Base-by-base conservation (phyloP, 2,329 filamentous ascomycete species). In the Knoxdaviesia capensis region DNA sequence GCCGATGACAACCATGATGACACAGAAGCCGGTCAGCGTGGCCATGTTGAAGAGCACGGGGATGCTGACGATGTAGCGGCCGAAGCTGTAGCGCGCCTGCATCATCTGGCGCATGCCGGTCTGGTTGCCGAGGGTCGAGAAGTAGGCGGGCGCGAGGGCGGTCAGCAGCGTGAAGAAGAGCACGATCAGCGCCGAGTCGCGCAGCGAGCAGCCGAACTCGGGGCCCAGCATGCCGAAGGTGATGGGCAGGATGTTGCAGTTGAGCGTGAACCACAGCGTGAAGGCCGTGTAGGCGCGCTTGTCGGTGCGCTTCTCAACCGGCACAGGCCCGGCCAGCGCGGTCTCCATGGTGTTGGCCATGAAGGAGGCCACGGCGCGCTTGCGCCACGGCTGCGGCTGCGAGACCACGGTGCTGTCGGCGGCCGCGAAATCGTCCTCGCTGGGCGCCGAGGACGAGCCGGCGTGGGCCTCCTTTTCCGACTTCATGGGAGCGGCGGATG, bases 71-170 rank as follows among this genome's bases (percentile, higher is more conserved):
- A 71, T 57, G 50, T 74, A 76, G 36, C 66, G 63, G 11, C 65
- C 73, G 51, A 76, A 80, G 36, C 67, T 69, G 53, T 69, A 79
- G 28, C 75, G 62, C 4, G 75, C 74, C 48, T 75, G 71, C 6
- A 79, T 66, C 64, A 79, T 74, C 54, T 78, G 74, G 10, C 74
- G 64, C 64, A 79, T 68, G 36, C 74, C 75, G 7, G 72, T 77
- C 54, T 68, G 69, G 4, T 74, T 70, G 0, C 74, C 73, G 41
- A 75, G 55, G 0, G 68, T 74, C 36, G 65, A 65, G 30, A 78
- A 57, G 49, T 69, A 75, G 3, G 69, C 73, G 1, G 72, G 68
- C 0, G 68, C 59, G 6, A 66, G 45, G 0, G 67, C 67, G 1
- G 67, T 68, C 30, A 77, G 48, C 11, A 78, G 53, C 7, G 64